phyloP scores from a whole-genome alignment of 139 green algal genomes.

The Gonium pectorale region DNA sequence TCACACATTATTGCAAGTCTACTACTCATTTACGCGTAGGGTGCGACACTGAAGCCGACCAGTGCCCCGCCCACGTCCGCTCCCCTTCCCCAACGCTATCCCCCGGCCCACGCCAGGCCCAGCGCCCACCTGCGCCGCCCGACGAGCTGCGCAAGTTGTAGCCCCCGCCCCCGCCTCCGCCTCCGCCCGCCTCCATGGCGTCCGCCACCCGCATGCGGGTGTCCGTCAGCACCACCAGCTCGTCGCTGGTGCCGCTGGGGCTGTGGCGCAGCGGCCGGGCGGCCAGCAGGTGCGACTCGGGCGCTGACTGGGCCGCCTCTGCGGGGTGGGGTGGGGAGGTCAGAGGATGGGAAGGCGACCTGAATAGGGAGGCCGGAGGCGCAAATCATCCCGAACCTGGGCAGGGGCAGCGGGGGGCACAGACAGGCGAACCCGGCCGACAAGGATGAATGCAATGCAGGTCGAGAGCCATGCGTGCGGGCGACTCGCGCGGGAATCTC shows the following conservation, averaged over 20 bases:
- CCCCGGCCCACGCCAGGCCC: background rate
- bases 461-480: too few species aligned
- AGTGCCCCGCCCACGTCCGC: too few species aligned
- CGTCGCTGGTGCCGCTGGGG: constrained; percentile 1
- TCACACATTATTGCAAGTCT: too few species aligned
- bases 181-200: constrained; percentile 22
- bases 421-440: too few species aligned
- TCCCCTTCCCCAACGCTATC: background rate
- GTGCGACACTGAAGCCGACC: too few species aligned
- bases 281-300: constrained; percentile 26
- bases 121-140: background rate
- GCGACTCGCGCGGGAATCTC: too few species aligned
- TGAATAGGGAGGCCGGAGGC: too few species aligned
- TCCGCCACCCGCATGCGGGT: constrained; percentile 36
- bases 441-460: too few species aligned
- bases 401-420: too few species aligned
- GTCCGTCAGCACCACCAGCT: constrained; percentile 40
- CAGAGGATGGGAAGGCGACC: background rate
- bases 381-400: too few species aligned
- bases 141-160: constrained; percentile 22
- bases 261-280: constrained; percentile 17
- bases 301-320: background rate
- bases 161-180: background rate
- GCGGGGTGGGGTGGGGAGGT: background rate
- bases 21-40: too few species aligned